Evolutionary conservation across 176 grass and related monocot genomes (phyloP).

Genomic region (Canna indica): DNA sequence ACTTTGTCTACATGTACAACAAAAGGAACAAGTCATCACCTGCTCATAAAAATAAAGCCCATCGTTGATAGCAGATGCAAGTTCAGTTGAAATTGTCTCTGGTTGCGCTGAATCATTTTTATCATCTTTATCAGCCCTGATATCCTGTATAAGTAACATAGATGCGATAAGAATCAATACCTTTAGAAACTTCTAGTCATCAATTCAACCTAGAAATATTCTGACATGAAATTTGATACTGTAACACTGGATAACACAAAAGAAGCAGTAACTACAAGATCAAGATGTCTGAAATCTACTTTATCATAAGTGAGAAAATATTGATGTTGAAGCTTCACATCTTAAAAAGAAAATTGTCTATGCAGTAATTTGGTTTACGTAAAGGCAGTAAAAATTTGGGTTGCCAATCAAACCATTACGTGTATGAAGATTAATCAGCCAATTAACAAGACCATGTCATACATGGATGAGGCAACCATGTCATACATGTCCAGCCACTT

Average conservation of each 20-base stretch:
- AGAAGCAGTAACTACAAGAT: no score
- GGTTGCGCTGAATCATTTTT: slow-evolving; percentile 31
- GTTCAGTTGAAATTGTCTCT: slow-evolving; percentile 66
- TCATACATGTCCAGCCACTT: not conserved
- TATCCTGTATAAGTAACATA: slow-evolving; percentile 45
- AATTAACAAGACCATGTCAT: no score
- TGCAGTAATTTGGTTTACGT: no score
- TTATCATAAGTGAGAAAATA: no score
- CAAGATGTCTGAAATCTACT: no score
- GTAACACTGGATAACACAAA: no score
- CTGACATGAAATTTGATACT: not conserved
- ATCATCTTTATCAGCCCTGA: slow-evolving; percentile 38
- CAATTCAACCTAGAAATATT: not conserved
- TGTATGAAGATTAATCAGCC: no score
- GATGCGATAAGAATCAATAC: slow-evolving; percentile 4
- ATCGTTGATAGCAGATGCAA: slow-evolving; percentile 71
- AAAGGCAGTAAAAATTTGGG: no score
- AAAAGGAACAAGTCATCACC: slow-evolving; percentile 25
- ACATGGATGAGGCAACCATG: not conserved
- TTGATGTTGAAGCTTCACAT: no score
- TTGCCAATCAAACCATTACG: no score
- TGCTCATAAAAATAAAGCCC: slow-evolving; percentile 77
- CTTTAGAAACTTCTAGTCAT: not conserved
- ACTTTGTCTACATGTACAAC: not conserved
- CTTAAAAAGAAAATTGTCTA: no score